Evolutionary conservation across 2,329 filamentous ascomycete species (phyloP), one percentile per base, ranked within the genome.

Genomic region (Aspergillus glaucus): DNA sequence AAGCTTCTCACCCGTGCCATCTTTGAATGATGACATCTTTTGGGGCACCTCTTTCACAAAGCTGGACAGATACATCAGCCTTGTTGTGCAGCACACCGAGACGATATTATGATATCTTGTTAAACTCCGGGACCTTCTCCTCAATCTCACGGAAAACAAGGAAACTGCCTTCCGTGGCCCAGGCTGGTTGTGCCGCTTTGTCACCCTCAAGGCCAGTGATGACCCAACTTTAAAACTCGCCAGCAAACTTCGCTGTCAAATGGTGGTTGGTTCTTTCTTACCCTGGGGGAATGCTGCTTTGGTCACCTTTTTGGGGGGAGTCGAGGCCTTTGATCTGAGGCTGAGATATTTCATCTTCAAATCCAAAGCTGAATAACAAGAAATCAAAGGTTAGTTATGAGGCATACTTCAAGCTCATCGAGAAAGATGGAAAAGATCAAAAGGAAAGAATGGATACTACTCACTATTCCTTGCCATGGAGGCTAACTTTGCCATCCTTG

Each of bases 161-260:
- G 41, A 73, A 74, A 52, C 70, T 73, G 3, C 73, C 72, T 40
- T 75, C 71, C 1, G 64, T 54, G 37, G 73, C 68, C 72, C 72
- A 75, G 1, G 52, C 46, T 2, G 71, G 68, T 14, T 60, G 57
- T 10, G 48, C 57, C 9, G 50, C 47, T 9, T 54, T 50, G 43
- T 73, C 69, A 12, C 69, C 68, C 2, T 63, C 55, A 34, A 65
- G 65, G 21, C 65, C 67, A 19, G 65, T 53, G 30, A 74, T 62
- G 36, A 72, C 68, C 22, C 24, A 39, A 24, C 22, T 24, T 24
- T 7, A 24, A 24, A 24, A 24, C 22, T 24, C 22, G 1, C 7
- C 22, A 24, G 22, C 22, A 24, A 24, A 6, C 15, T n/a, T 4
- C 15, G 12, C 36, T 15, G 36, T n/a, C 14, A 19, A 4, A n/a